Conservation (phyloP, 2,329 filamentous ascomycete species). For the Trichothecium roseum region DNA sequence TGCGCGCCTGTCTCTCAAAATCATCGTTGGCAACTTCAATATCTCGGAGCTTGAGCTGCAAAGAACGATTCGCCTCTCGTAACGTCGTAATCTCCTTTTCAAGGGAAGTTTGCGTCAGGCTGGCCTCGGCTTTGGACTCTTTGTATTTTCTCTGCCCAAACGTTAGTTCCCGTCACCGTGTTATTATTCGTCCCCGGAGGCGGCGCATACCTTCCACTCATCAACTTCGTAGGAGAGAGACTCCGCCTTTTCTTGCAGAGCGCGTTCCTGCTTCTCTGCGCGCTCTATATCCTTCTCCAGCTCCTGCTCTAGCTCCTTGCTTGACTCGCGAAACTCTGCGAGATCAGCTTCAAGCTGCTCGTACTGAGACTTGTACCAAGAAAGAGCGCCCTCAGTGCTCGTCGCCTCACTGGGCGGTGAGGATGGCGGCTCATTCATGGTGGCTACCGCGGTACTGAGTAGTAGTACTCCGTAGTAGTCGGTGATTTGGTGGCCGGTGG, state of each 20-base stretch:
- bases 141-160: slow-evolving; percentile 75
- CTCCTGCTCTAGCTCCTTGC: slow-evolving; percentile 86
- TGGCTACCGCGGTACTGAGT: too few species aligned
- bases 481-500: background rate
- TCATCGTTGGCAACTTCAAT: slow-evolving; percentile 98
- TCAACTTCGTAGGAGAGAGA: slow-evolving; percentile 79
- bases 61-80: slow-evolving; percentile 69
- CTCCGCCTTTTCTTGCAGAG: slow-evolving; percentile 80
- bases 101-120: slow-evolving; percentile 69
- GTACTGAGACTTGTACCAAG: slow-evolving; percentile 95
- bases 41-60: slow-evolving; percentile 79
- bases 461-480: background rate
- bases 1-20: slow-evolving; percentile 90
- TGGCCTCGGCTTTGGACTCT: slow-evolving; percentile 83
- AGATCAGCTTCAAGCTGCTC: slow-evolving; percentile 86
- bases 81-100: slow-evolving; percentile 95
- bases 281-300: slow-evolving; percentile 93
- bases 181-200: background rate
- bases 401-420: slow-evolving; percentile 48
- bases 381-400: slow-evolving; percentile 62
- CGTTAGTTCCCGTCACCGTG: background rate
- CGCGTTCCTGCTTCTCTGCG: slow-evolving; percentile 84
- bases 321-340: slow-evolving; percentile 86
- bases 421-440: slow-evolving; percentile 50
- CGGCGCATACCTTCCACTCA: slow-evolving; percentile 86